These are phyloP conservation scores for Astrocystis sublimbata DNA, from an alignment of 495 filamentous ascomycete genomes.

Conservation along the genomic window DNA sequence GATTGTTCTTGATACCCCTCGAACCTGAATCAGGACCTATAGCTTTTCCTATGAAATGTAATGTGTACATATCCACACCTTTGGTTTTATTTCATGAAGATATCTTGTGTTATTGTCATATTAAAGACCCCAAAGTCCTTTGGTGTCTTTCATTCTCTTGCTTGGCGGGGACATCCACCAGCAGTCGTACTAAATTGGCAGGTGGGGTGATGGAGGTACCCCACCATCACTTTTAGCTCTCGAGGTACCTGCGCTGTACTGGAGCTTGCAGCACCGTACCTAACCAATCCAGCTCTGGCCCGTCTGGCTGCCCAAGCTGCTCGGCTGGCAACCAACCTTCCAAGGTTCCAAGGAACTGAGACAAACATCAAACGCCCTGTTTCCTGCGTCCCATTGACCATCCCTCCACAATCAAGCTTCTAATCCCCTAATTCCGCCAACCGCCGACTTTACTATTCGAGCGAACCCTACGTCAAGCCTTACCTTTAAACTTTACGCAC, in stretches of 20 bases:
- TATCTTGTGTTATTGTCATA: neutral
- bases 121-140: too few species aligned
- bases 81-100: neutral
- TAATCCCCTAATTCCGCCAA: neutral
- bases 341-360: too few species aligned
- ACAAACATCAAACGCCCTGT: constrained; percentile 2
- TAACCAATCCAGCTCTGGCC: too few species aligned
- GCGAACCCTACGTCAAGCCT: neutral
- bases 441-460: neutral
- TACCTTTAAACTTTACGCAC: neutral
- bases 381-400: neutral
- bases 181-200: neutral
- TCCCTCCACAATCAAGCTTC: neutral
- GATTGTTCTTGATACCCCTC: constrained; percentile 18
- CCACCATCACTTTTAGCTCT: neutral
- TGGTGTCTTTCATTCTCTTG: too few species aligned
- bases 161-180: too few species aligned
- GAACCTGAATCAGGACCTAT: neutral
- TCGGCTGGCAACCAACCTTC: too few species aligned
- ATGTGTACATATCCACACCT: neutral
- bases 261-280: too few species aligned
- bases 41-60: neutral
- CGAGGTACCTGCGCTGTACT: too few species aligned
- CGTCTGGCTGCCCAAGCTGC: too few species aligned
- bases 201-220: constrained; percentile 1